phyloP scores from a whole-genome alignment of 768 basidiomycete genomes.

The Boletellus emodensis region DNA sequence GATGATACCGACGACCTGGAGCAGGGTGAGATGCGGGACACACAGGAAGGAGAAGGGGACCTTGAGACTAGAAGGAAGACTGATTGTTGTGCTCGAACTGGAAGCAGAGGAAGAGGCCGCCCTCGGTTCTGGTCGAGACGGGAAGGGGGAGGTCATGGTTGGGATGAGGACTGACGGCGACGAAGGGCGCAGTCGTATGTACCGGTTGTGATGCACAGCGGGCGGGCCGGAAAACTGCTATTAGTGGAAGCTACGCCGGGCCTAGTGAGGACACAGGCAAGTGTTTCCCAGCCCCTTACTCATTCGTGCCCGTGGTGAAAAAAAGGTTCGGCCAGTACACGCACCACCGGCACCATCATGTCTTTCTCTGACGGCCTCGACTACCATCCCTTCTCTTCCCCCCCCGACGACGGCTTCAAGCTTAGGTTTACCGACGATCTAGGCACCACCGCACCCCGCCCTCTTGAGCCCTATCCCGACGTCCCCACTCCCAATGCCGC shows the following conservation, averaged over 20 bases:
- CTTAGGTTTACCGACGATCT: slow-evolving; percentile 8
- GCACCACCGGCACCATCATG: slow-evolving; percentile 2
- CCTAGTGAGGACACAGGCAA: background rate
- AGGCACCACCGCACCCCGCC: background rate
- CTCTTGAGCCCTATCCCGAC: slow-evolving; percentile 14
- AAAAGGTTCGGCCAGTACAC: background rate
- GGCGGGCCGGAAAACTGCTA: slow-evolving; percentile 9
- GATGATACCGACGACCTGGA: slow-evolving; percentile 69
- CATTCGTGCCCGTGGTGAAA: background rate
- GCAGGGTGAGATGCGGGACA: background rate
- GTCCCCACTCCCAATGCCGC: background rate
- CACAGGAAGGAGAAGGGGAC: slow-evolving; percentile 24
- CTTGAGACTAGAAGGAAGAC: slow-evolving; percentile 48
- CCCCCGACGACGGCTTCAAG: slow-evolving; percentile 8
- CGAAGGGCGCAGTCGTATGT: slow-evolving; percentile 4
- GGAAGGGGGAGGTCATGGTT: slow-evolving; percentile 3
- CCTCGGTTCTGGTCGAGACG: slow-evolving; percentile 8
- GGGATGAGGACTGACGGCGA: background rate
- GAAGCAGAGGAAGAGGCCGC: slow-evolving; percentile 40
- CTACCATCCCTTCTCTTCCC: background rate
- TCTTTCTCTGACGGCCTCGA: slow-evolving; percentile 9
- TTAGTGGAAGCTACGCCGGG: slow-evolving; percentile 4
- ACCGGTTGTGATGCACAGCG: slow-evolving; percentile 13
- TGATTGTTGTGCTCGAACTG: slow-evolving; percentile 31
- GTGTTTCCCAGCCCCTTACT: too few species aligned